Percentiles rank a stretch among this genome's conserved stretches.
Evolutionary conservation across 176 grass and related monocot genomes (phyloP).

Genomic region (Dendrocalamus sinicus): DNA sequence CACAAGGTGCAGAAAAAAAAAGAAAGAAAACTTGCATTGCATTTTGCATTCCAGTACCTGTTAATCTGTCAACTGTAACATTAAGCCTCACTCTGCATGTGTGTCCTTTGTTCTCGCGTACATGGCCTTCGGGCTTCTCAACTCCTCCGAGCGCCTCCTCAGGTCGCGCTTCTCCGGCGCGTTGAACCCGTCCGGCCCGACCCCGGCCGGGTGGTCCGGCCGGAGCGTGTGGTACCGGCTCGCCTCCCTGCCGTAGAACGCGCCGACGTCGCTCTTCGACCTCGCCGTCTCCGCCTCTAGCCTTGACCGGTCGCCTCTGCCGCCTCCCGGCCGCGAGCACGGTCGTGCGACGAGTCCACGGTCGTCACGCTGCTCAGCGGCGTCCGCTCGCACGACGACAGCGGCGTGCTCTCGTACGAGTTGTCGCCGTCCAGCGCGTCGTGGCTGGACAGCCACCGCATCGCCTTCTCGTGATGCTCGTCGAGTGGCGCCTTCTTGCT

Average conservation of each 20-base stretch:
- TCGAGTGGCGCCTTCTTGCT: slow-evolving; percentile 21
- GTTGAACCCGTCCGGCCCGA: background rate
- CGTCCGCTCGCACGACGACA: slow-evolving; percentile 54
- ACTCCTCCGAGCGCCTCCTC: slow-evolving; percentile 39
- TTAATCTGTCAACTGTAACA: background rate
- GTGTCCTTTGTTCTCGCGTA: too few species aligned
- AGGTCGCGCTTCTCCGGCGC: slow-evolving; percentile 20
- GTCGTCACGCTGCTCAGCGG: slow-evolving; percentile 58
- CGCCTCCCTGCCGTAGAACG: slow-evolving; percentile 36
- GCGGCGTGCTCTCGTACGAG: slow-evolving; percentile 55
- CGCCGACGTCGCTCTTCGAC: slow-evolving; percentile 57
- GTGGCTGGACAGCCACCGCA: slow-evolving; percentile 52
- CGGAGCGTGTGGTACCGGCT: slow-evolving; percentile 57
- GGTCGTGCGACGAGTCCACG: slow-evolving; percentile 30
- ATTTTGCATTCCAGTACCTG: background rate
- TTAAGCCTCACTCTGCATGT: background rate
- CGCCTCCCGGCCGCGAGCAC: background rate
- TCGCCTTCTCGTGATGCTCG: slow-evolving; percentile 54
- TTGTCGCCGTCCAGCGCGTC: slow-evolving; percentile 35
- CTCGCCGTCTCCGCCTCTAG: slow-evolving; percentile 28
- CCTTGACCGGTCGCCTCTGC: background rate
- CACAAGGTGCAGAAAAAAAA: background rate
- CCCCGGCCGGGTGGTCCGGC: slow-evolving; percentile 41
- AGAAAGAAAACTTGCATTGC: background rate
- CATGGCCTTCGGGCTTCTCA: background rate